Conservation (phyloP, 805 yeast genomes). For the Starmerella davenportii region DNA sequence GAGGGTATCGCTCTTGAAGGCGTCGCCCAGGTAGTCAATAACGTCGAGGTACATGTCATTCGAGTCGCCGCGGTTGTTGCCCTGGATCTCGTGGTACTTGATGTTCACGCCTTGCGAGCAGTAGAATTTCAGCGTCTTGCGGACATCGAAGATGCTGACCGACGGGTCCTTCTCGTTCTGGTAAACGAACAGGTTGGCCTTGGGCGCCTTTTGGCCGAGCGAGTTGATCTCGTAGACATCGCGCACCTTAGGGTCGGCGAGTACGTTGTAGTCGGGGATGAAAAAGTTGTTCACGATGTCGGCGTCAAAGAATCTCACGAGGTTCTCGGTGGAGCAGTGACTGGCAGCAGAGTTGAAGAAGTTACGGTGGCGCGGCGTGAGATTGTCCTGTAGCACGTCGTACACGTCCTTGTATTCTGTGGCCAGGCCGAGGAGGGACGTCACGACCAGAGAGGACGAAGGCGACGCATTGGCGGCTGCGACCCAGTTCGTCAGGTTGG, state of each 20-base stretch:
- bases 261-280: slow-evolving; percentile 10
- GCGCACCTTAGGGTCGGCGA: slow-evolving; percentile 6
- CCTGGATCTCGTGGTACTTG: slow-evolving; percentile 11
- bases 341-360: slow-evolving; percentile 9
- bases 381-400: slow-evolving; percentile 6
- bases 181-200: slow-evolving; percentile 15
- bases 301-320: slow-evolving; percentile 8
- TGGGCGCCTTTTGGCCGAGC: slow-evolving; percentile 16
- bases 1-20: slow-evolving; percentile 2
- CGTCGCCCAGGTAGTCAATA: slow-evolving; percentile 5
- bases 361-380: slow-evolving; percentile 6
- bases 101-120: slow-evolving; percentile 16
- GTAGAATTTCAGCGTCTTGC: slow-evolving; percentile 11
- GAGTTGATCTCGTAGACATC: slow-evolving; percentile 12
- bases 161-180: slow-evolving; percentile 18
- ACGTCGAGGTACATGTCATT: slow-evolving; percentile 3
- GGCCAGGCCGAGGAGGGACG: slow-evolving; percentile 19
- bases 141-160: slow-evolving; percentile 12
- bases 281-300: slow-evolving; percentile 13
- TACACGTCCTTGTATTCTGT: slow-evolving; percentile 17
- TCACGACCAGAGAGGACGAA: slow-evolving; percentile 16
- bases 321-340: slow-evolving; percentile 11
- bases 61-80: slow-evolving; percentile 7
- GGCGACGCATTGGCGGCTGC: slow-evolving; percentile 12
- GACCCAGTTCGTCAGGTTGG: slow-evolving; percentile 14